Evolutionary conservation across 1,284 basidiomycete genomes (phyloP).

Genomic region (Malassezia slooffiae): DNA sequence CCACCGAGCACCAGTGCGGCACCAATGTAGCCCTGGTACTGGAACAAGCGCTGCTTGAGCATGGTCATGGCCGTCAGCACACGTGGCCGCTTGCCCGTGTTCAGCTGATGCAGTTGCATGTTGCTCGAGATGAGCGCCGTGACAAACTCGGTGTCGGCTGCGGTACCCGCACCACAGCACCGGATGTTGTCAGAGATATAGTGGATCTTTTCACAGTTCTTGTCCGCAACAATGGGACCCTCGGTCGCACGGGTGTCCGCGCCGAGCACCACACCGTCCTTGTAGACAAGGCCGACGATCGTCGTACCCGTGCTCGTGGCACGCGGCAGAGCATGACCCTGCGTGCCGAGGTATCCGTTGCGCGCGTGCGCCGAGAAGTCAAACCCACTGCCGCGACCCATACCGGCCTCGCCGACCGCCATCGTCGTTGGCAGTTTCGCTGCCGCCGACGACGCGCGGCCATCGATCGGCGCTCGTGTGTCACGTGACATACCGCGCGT

Average conservation of each 20-base stretch:
- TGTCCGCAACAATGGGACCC: conserved; percentile 91
- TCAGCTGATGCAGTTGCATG: conserved; percentile 43
- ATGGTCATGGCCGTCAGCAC: conserved; percentile 98
- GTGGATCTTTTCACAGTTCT: conserved; percentile 99
- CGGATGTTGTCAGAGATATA: conserved; percentile 60
- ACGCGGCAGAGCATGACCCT: conserved; percentile 55
- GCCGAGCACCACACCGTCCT: conserved; percentile 84
- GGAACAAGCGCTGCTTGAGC: conserved; percentile 77
- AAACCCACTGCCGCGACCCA: conserved; percentile 52
- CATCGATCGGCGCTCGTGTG: background rate
- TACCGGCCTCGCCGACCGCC: conserved; percentile 1
- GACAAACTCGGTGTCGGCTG: conserved; percentile 89
- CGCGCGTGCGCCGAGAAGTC: conserved; percentile 64
- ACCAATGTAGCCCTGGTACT: conserved; percentile 86
- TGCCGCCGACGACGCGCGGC: conserved; percentile 12
- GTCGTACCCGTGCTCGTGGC: conserved; percentile 72
- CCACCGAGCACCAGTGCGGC: conserved; percentile 96
- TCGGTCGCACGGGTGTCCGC: conserved; percentile 94
- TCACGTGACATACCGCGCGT: conserved; percentile 10
- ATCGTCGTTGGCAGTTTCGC: conserved; percentile 2
- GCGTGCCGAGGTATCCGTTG: conserved; percentile 65
- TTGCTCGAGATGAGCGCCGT: conserved; percentile 42
- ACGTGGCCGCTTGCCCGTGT: conserved; percentile 50
- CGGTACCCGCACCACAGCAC: conserved; percentile 96
- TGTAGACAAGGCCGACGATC: conserved; percentile 79